Evolutionary conservation across 345 rosid species (phyloP), one percentile per base, ranked within the genome.

Genomic region (Ceriops tagal): DNA sequence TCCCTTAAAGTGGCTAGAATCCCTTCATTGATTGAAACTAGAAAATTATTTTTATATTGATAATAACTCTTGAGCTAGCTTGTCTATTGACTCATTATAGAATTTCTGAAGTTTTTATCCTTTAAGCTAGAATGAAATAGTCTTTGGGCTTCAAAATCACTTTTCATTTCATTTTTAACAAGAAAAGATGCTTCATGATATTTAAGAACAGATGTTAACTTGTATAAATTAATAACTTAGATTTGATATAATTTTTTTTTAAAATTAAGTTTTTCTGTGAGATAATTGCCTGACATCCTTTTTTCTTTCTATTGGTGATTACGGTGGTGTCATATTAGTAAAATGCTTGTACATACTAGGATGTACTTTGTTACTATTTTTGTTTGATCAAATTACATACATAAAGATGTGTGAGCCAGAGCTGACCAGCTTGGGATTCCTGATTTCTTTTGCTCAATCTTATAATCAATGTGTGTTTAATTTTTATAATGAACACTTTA

Each of bases 161-260:
- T 10, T 34, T 64, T 64, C 47, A 64, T 64, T 47, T 64, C 32
- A 27, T 64, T 64, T 0, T 64, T 47, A 6, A 47, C 2, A 64
- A 47, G 47, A 43, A 26, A 5, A 26, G 47, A 43, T 43, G 47
- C 18, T 13, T 11, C 16, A 30, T 64, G 8, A 49, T 56, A 35
- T 53, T 22, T 1, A 66, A 9, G 31, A 55, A 52, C 27, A 52
- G 20, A 66, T 35, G 32, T 21, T 34, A 53, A 55, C 20, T 34
- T 5, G 9, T 53, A 53, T 32, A 31, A 6, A 6, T 66, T n/a
- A 34, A 66, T 20, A 52, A 22, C 22, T 55, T 53, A 19, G 6
- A 53, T 34, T 66, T 30, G 5, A 32, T 27, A 66, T 32, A n/a
- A n/a, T n/a, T n/a, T n/a, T 34, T 53, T 28, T 28, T 2, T 2